Conservation (phyloP, 371 early-diverging fungal species). For the Saksenaea oblongispora region DNA sequence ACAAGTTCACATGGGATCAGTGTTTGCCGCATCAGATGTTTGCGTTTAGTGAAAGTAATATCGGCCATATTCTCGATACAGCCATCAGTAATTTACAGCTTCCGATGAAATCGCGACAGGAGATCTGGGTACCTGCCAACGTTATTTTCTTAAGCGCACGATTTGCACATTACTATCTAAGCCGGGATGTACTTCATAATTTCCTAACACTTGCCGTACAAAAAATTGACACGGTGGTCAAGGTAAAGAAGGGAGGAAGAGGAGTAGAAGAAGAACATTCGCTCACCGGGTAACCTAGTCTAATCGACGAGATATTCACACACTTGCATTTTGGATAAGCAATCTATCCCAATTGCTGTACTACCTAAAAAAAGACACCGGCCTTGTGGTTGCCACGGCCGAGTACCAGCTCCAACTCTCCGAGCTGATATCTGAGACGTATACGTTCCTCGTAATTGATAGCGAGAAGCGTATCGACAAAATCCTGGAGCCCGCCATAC, state of each 20-base stretch:
- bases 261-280: background rate
- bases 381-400: constrained; percentile 65
- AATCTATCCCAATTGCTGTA: constrained; percentile 78
- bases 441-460: constrained; percentile 62
- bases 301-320: constrained; percentile 36
- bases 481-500: constrained; percentile 69
- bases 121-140: constrained; percentile 79
- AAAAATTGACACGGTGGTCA: constrained; percentile 57
- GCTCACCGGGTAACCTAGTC: constrained; percentile 12
- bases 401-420: constrained; percentile 68
- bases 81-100: constrained; percentile 61
- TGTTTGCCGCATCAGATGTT: constrained; percentile 89
- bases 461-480: constrained; percentile 62
- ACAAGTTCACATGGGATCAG: constrained; percentile 75
- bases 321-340: constrained; percentile 81
- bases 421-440: constrained; percentile 77
- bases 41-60: constrained; percentile 75
- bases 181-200: constrained; percentile 68
- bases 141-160: constrained; percentile 85
- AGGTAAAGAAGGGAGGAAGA: constrained; percentile 33
- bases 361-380: constrained; percentile 82
- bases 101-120: constrained; percentile 56
- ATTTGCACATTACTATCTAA: constrained; percentile 79
- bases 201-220: constrained; percentile 63
- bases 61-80: constrained; percentile 70